Percentiles rank a stretch among this genome's conserved stretches.
Evolutionary conservation across 2,329 filamentous ascomycete genomes (phyloP).

Genomic region (Cryphonectria radicalis): DNA sequence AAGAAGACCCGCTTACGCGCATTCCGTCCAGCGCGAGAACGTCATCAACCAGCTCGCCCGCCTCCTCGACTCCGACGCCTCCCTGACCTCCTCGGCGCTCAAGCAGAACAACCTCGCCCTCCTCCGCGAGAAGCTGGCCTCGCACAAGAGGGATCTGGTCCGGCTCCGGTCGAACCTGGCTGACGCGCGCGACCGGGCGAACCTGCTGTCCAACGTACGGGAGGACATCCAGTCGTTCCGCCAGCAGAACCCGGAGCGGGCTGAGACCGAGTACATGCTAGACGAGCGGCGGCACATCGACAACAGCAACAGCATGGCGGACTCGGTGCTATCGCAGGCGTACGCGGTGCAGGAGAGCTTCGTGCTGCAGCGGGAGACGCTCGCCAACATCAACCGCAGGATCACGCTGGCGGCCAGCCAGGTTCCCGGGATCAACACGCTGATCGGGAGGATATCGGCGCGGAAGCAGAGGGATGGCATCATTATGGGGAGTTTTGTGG

Average conservation of each 20-base stretch:
- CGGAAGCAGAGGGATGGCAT: slow-evolving; percentile 95
- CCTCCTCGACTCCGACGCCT: slow-evolving; percentile 89
- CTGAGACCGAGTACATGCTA: slow-evolving; percentile 96
- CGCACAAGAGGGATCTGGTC: slow-evolving; percentile 81
- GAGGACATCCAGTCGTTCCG: slow-evolving; percentile 92
- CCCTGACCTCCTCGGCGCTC: slow-evolving; percentile 85
- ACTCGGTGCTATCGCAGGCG: slow-evolving; percentile 89
- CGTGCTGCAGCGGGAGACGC: slow-evolving; percentile 80
- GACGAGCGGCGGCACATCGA: slow-evolving; percentile 86
- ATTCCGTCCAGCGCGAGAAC: slow-evolving; percentile 69
- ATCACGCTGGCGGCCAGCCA: slow-evolving; percentile 90
- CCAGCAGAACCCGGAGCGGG: slow-evolving; percentile 76
- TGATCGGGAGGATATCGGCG: slow-evolving; percentile 90
- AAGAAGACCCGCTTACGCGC: slow-evolving; percentile 22
- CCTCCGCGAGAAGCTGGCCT: slow-evolving; percentile 84
- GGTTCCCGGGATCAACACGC: slow-evolving; percentile 87
- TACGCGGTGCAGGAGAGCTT: slow-evolving; percentile 97
- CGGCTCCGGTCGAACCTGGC: slow-evolving; percentile 75
- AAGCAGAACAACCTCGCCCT: slow-evolving; percentile 95
- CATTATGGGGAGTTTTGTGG: slow-evolving; percentile 89
- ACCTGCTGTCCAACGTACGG: slow-evolving; percentile 87
- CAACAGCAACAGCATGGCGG: slow-evolving; percentile 85
- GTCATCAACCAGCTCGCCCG: slow-evolving; percentile 82
- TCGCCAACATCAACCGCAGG: slow-evolving; percentile 85
- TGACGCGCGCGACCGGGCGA: slow-evolving; percentile 82